These are phyloP conservation scores for Huiozyma naganishii DNA, from an alignment of 805 yeast species.

Conservation along the genomic window DNA sequence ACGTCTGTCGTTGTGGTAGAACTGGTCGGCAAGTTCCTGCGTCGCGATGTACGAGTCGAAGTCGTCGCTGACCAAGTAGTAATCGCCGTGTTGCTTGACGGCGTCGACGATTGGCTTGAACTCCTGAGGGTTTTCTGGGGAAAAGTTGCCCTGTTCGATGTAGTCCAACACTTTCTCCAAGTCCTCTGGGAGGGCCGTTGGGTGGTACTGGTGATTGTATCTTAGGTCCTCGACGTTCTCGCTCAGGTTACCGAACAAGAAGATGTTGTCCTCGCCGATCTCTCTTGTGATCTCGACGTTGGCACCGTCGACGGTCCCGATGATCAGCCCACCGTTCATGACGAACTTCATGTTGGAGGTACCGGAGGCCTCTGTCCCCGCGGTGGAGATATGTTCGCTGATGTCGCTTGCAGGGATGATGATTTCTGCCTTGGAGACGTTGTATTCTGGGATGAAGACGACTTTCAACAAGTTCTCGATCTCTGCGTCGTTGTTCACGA, in stretches of 20 bases:
- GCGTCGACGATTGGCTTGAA: conserved; percentile 60
- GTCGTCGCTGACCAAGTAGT: conserved; percentile 81
- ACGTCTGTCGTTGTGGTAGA: conserved; percentile 49
- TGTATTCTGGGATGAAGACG: conserved; percentile 83
- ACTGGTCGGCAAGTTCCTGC: conserved; percentile 64
- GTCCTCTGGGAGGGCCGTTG: conserved; percentile 44
- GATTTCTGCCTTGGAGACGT: conserved; percentile 87
- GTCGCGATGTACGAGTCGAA: conserved; percentile 80
- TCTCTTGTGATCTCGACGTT: conserved; percentile 91
- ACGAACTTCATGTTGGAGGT: conserved; percentile 95
- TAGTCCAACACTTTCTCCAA: conserved; percentile 53
- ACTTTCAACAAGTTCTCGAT: conserved; percentile 72
- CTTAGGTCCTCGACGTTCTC: conserved; percentile 84
- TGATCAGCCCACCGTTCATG: conserved; percentile 83
- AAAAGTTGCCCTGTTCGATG: conserved; percentile 62
- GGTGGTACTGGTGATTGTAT: conserved; percentile 55
- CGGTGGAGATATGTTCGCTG: conserved; percentile 90
- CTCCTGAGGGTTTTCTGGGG: conserved; percentile 47
- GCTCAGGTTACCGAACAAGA: conserved; percentile 81
- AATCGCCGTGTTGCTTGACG: conserved; percentile 65
- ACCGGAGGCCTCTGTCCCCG: conserved; percentile 95
- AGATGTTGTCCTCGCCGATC: conserved; percentile 86
- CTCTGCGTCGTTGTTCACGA: conserved; percentile 67
- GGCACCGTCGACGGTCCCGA: conserved; percentile 96
- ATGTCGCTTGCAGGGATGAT: conserved; percentile 84